A percentile compares a stretch with the other conserved stretches of the same genome.
Evolutionary conservation across 805 yeast species (phyloP).

Genomic region (Kuraishia borneana): DNA sequence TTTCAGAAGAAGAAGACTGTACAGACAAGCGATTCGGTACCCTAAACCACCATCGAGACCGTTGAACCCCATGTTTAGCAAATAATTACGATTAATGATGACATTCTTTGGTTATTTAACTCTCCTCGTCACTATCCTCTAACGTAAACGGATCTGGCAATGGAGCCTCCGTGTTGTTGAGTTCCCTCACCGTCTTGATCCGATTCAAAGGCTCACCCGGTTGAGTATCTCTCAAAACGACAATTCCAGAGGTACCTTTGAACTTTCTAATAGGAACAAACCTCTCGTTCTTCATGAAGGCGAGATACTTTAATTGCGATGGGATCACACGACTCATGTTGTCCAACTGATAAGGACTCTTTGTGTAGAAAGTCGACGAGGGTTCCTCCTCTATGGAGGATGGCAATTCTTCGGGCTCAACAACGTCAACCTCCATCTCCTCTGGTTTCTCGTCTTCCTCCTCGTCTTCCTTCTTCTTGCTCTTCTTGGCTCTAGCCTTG

Average conservation of each 20-base stretch:
- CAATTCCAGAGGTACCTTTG: constrained; percentile 58
- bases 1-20: constrained; percentile 48
- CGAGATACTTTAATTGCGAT: constrained; percentile 70
- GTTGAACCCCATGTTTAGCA: no score
- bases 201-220: constrained; percentile 51
- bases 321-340: constrained; percentile 89
- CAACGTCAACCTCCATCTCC: constrained; percentile 13
- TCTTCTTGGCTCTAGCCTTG: constrained; percentile 79
- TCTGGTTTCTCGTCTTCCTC: constrained; percentile 34
- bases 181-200: constrained; percentile 79
- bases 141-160: constrained; percentile 61
- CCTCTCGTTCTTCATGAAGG: constrained; percentile 65
- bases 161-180: constrained; percentile 64
- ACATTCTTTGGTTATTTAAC: background rate
- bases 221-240: constrained; percentile 54
- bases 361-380: constrained; percentile 32
- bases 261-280: constrained; percentile 77
- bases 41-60: constrained; percentile 14
- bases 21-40: constrained; percentile 34
- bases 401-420: constrained; percentile 6
- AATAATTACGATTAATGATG: background rate
- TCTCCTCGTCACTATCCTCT: constrained; percentile 41
- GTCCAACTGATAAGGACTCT: constrained; percentile 56
- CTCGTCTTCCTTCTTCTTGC: constrained; percentile 38
- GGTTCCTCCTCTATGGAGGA: constrained; percentile 22